Evolutionary conservation across 345 rosid genomes (phyloP).

Genomic region (Toxicodendron radicans): DNA sequence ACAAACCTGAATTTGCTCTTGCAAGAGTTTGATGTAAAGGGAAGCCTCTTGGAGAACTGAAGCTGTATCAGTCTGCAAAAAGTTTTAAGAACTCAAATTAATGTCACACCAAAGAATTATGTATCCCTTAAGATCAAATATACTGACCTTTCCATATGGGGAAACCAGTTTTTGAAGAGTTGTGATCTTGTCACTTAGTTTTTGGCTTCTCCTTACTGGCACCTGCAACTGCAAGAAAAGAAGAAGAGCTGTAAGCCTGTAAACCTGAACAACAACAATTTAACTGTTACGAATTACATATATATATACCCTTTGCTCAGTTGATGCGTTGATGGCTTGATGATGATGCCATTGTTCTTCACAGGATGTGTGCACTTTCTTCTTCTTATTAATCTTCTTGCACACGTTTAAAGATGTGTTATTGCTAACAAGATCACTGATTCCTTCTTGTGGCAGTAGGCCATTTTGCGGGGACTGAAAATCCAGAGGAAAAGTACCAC

Average conservation of each 20-base stretch:
- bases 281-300: not conserved
- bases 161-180: slow-evolving; percentile 72
- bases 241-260: not conserved
- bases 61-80: slow-evolving; percentile 67
- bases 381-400: slow-evolving; percentile 38
- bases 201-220: slow-evolving; percentile 57
- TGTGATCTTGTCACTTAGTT: slow-evolving; percentile 62
- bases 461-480: slow-evolving; percentile 13
- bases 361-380: slow-evolving; percentile 12
- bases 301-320: slow-evolving; percentile 23
- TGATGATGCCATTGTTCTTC: slow-evolving; percentile 18
- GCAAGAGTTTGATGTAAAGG: slow-evolving; percentile 57
- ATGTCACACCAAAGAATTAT: too few relatives aligned
- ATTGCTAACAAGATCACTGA: not conserved
- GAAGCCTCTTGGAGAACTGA: slow-evolving; percentile 74
- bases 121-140: not conserved
- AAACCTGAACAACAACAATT: not conserved
- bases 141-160: slow-evolving; percentile 66
- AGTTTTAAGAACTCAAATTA: too few relatives aligned
- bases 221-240: slow-evolving; percentile 24
- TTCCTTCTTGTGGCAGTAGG: slow-evolving; percentile 1
- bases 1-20: slow-evolving; percentile 57
- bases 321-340: slow-evolving; percentile 6
- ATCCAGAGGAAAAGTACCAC: slow-evolving; percentile 14
- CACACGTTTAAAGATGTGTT: slow-evolving; percentile 10